Base-by-base conservation (phyloP, 495 filamentous ascomycete genomes). In the Polyplosphaeria fusca region DNA sequence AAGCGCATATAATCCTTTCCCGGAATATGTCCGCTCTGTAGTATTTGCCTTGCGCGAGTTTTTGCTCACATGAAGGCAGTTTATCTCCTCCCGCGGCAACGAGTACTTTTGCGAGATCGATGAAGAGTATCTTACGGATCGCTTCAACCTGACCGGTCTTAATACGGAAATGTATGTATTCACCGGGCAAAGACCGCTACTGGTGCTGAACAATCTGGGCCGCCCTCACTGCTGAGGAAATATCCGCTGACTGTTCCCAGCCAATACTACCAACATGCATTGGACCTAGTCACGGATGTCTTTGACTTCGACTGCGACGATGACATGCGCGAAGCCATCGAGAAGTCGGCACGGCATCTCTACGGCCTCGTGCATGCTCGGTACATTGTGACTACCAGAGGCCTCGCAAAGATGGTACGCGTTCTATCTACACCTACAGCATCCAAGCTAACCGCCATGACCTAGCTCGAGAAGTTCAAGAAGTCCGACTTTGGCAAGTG, bases 71-170 rank as follows among this genome's bases (percentile, higher is more conserved):
- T 38, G 46, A 24, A 11, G 5, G 40, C 48, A 95, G 93, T 99
- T 99, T 76, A 95, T 96, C 57, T 95, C 91, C 1, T 95, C 91
- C 3, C 83, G 93, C 18, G 93, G 93, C 56, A 96, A 99, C 74
- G 93, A 99, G 70, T 99, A 99, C 73, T 99, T 96, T 63, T 99
- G 93, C 79, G 93, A 99, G 66, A 96, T 99, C 56, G 93, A 99
- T 70, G 93, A 99, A 70, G 93, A 99, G 58, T 99, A 99, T 69
- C 78, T 99, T 16, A 97, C 92, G 46, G 93, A 99, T 70, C 86
- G 93, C 37, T 99, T 99, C 79, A 99, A 99, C 71, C 78, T 99
- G 27, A 99, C 93, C 11, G 93, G 92, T 38, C 82, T 99, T 27
- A 96, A 97, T 71, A 89, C 90, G 27, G 93, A 99, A 69, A 93